Conservation (phyloP, 2,329 filamentous ascomycete genomes). For the Clarireedia sp. region DNA sequence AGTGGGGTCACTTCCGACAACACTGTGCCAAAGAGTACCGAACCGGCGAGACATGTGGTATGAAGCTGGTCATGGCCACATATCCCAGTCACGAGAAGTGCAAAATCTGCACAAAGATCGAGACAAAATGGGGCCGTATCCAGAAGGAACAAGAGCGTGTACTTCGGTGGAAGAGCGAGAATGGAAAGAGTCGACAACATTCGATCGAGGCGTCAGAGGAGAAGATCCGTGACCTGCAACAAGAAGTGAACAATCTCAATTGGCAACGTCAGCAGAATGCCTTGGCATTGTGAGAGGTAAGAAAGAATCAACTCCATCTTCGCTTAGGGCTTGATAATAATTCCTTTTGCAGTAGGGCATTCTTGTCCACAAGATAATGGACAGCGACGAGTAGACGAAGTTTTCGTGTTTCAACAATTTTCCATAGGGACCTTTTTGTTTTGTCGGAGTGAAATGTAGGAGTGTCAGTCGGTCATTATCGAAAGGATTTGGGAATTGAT, state of each 20-base stretch:
- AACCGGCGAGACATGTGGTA: constrained; percentile 90
- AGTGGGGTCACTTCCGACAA: constrained; percentile 87
- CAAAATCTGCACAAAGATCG: constrained; percentile 81
- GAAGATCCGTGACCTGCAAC: constrained; percentile 59
- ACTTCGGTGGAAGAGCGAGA: constrained; percentile 66
- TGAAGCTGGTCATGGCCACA: constrained; percentile 79
- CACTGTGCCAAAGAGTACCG: constrained; percentile 94
- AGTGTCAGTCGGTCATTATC: constrained; percentile 1
- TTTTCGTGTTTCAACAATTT: constrained; percentile 11
- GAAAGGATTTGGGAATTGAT: constrained; percentile 12
- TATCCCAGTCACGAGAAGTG: constrained; percentile 54
- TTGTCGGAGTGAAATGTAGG: constrained; percentile 5
- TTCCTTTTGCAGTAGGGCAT: neutral
- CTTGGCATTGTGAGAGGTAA: constrained; percentile 6
- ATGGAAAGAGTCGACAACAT: constrained; percentile 43
- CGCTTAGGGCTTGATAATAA: constrained; percentile 3
- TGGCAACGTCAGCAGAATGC: constrained; percentile 6
- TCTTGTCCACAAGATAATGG: neutral
- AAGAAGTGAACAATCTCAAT: constrained; percentile 46
- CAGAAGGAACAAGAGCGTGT: constrained; percentile 69
- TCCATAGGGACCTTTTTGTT: constrained; percentile 13
- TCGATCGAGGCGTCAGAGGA: constrained; percentile 63
- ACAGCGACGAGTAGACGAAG: neutral
- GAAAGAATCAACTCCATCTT: constrained; percentile 5
- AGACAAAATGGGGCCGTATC: constrained; percentile 71